Evolutionary conservation across 1,284 basidiomycete genomes (phyloP).

Genomic region (Leccinum angustisporum): DNA sequence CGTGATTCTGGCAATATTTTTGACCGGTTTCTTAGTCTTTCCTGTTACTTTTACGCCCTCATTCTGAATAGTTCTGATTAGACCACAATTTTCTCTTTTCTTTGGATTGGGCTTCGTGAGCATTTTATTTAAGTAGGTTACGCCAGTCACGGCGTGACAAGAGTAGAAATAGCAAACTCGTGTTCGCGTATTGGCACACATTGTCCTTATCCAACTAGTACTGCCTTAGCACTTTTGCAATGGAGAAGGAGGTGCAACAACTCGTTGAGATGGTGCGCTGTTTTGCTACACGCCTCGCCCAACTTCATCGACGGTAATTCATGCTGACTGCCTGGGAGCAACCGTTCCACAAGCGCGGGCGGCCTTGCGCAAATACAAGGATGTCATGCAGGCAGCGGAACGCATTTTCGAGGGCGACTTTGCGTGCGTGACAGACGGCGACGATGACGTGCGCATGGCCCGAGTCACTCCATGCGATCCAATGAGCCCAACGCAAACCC

Average conservation of each 20-base stretch:
- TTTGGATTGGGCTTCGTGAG: constrained; percentile 16
- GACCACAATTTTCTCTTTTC: constrained; percentile 5
- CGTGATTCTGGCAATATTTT: constrained; percentile 5
- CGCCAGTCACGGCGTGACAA: constrained; percentile 28
- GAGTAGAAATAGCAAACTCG: constrained; percentile 19
- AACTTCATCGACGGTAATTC: constrained; percentile 10
- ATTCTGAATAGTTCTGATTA: background rate
- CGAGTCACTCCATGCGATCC: constrained; percentile 18
- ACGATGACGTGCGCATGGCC: constrained; percentile 35
- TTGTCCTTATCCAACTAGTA: constrained; percentile 19
- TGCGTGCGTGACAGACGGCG: constrained; percentile 64
- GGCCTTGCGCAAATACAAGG: constrained; percentile 74
- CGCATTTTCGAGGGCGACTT: constrained; percentile 81
- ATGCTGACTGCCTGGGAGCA: constrained; percentile 58
- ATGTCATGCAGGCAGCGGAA: constrained; percentile 89
- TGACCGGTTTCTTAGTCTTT: constrained; percentile 6
- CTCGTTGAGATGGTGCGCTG: constrained; percentile 57
- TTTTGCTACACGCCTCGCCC: background rate
- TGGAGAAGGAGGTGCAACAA: constrained; percentile 47
- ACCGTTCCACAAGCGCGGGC: constrained; percentile 73
- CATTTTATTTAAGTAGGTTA: constrained; percentile 13
- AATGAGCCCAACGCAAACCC: constrained; percentile 29
- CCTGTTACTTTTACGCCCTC: constrained; percentile 8
- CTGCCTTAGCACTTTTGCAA: constrained; percentile 17
- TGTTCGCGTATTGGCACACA: constrained; percentile 21